These are phyloP conservation scores for Pyricularia grisea DNA, from an alignment of 2,329 filamentous ascomycete genomes.

Conservation along the genomic window DNA sequence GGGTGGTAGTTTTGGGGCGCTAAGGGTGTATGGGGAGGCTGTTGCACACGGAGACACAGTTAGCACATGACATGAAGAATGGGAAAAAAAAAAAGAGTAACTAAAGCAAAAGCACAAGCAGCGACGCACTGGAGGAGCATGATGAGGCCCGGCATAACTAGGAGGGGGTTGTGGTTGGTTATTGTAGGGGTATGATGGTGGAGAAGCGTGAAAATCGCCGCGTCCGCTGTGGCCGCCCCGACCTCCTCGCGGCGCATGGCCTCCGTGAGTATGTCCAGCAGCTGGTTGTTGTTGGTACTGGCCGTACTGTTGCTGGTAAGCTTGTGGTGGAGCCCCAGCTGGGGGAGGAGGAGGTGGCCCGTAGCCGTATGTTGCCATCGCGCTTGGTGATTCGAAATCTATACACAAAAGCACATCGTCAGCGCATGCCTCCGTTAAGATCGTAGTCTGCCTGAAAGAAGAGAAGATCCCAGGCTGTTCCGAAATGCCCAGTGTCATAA, in stretches of 20 bases:
- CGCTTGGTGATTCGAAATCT: not conserved
- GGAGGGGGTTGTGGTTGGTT: slow-evolving; percentile 20
- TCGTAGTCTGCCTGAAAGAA: not conserved
- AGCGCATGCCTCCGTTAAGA: not conserved
- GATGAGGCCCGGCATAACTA: slow-evolving; percentile 19
- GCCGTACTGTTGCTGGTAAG: slow-evolving; percentile 24
- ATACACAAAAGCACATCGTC: not conserved
- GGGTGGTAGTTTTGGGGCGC: slow-evolving; percentile 47
- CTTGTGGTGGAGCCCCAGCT: slow-evolving; percentile 19
- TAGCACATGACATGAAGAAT: not conserved
- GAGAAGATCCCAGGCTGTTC: not conserved
- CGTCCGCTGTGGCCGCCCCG: slow-evolving; percentile 29
- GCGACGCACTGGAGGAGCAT: slow-evolving; percentile 16
- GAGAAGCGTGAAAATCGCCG: slow-evolving; percentile 30
- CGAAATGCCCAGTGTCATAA: not conserved
- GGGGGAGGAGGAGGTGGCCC: slow-evolving; percentile 42
- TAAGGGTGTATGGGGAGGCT: slow-evolving; percentile 36
- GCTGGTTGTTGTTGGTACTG: slow-evolving; percentile 23
- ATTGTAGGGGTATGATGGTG: slow-evolving; percentile 32
- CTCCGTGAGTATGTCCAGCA: slow-evolving; percentile 6
- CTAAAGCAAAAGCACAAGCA: not conserved
- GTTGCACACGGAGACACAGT: slow-evolving; percentile 24
- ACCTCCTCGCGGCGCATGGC: slow-evolving; percentile 16
- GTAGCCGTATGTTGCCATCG: slow-evolving; percentile 43
- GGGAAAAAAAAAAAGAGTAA: not conserved